These are phyloP conservation scores for Blumeria hordei DNA, from an alignment of 2,329 filamentous ascomycete genomes.

Conservation along the genomic window DNA sequence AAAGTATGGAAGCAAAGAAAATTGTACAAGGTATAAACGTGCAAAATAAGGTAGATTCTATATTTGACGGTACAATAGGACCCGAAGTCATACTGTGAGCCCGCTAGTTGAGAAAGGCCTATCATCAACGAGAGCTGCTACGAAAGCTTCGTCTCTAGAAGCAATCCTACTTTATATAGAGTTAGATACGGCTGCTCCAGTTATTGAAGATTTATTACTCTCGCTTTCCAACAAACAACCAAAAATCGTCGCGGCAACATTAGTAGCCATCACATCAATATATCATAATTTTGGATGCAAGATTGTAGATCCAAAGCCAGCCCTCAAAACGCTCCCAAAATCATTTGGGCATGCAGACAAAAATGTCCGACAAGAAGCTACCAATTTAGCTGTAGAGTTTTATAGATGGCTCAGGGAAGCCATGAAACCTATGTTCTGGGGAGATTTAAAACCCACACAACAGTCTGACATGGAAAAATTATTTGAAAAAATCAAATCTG, in stretches of 20 bases:
- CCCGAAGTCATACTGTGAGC: slow-evolving; percentile 47
- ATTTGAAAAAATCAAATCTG: slow-evolving; percentile 81
- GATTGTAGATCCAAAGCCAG: slow-evolving; percentile 73
- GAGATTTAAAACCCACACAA: slow-evolving; percentile 81
- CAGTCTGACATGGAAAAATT: slow-evolving; percentile 82
- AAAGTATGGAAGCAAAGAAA: slow-evolving; percentile 66
- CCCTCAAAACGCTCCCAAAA: slow-evolving; percentile 71
- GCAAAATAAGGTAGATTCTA: background rate
- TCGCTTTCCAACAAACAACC: slow-evolving; percentile 70
- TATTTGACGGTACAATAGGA: slow-evolving; percentile 21
- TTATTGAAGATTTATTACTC: slow-evolving; percentile 77
- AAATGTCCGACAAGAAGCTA: slow-evolving; percentile 85
- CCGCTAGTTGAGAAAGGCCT: slow-evolving; percentile 82
- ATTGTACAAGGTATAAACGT: slow-evolving; percentile 40
- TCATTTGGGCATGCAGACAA: slow-evolving; percentile 93
- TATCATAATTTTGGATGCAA: slow-evolving; percentile 92
- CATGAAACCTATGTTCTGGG: slow-evolving; percentile 97
- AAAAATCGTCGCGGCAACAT: slow-evolving; percentile 57
- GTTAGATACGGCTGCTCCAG: slow-evolving; percentile 58
- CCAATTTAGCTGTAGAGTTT: slow-evolving; percentile 74
- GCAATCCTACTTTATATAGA: slow-evolving; percentile 75
- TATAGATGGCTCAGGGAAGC: slow-evolving; percentile 94
- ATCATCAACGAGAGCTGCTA: slow-evolving; percentile 63
- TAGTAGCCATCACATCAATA: slow-evolving; percentile 57
- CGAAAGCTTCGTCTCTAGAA: slow-evolving; percentile 69